These are phyloP conservation scores for Parsonsia alboflavescens DNA, from an alignment of 257 asterid species.

Conservation along the genomic window DNA sequence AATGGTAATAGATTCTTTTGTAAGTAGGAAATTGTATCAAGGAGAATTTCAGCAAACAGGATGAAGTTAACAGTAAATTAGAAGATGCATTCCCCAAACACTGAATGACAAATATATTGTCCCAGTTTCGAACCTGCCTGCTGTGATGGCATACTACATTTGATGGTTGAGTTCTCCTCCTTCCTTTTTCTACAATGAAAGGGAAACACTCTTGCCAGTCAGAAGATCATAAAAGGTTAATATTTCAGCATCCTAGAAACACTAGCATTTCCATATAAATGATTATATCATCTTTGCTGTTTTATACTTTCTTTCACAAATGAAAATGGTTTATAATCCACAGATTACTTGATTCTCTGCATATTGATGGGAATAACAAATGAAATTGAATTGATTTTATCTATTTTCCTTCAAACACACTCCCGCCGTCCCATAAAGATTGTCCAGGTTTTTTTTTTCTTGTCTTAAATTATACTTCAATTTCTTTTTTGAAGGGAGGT, in stretches of 20 bases:
- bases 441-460: no score
- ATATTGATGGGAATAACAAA: neutral
- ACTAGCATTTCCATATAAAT: neutral
- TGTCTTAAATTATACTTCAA: no score
- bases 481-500: no score
- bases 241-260: neutral
- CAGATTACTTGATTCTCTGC: neutral
- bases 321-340: neutral
- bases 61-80: slow-evolving; percentile 57
- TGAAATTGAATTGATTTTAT: neutral
- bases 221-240: neutral
- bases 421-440: no score
- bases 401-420: neutral
- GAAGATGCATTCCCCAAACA: slow-evolving; percentile 46
- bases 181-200: neutral
- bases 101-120: neutral
- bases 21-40: neutral
- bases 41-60: slow-evolving; percentile 26
- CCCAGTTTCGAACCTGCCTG: neutral
- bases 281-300: neutral
- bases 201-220: neutral
- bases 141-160: neutral
- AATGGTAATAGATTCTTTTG: slow-evolving; percentile 44
- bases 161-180: neutral
- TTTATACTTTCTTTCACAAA: neutral